Base-by-base conservation (phyloP, 805 yeast genomes). In the Scheffersomyces amazonensis region DNA sequence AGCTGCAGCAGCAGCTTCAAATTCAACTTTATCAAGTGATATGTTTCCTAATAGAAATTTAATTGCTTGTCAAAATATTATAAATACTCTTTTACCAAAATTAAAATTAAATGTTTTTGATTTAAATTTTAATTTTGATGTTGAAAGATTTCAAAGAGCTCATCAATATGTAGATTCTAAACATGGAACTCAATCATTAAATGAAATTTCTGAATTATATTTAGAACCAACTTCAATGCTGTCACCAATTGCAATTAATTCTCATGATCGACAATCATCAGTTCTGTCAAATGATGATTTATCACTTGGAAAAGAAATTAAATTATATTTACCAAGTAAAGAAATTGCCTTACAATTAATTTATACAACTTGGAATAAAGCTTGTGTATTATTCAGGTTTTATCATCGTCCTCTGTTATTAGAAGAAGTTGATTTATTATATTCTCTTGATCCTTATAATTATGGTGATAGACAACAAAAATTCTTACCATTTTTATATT, bases 351-450 rank as follows among this genome's bases (percentile, higher is more conserved):
- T 86, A 25, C 78, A 77, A 47, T 69, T 88, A 43, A 80, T 89
- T 16, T 77, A 79, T 42, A 77, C 82, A 32, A 83, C 90, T 1
- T 89, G 96, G 95, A 78, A 81, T 44, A 80, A 82, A 48, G 95
- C 95, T 0, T 87, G 95, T 60, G 88, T 87, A 4, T 66, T 89
- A 36, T 86, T 88, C 56, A 69, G 95, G 39, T 88, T 89, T 56
- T 85, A 87, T 56, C 96, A 89, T 53, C 65, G 96, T 22, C 96
- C 96, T 1, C 80, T 90, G 2, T 75, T 88, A 43, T 71, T 84
- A 37, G 76, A 78, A 44, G 89, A 85, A 47, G 66, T 88, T 19
- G 90, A 85, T 48, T 77, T 84, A 39, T 63, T 88, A 19, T 88
- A 87, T 59, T 83, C 81, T 31, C 73, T 86, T 8, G 89, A 84